Evolutionary conservation across 306 rosid genomes (phyloP).

Genomic region (Elaeagnus macrophylla): DNA sequence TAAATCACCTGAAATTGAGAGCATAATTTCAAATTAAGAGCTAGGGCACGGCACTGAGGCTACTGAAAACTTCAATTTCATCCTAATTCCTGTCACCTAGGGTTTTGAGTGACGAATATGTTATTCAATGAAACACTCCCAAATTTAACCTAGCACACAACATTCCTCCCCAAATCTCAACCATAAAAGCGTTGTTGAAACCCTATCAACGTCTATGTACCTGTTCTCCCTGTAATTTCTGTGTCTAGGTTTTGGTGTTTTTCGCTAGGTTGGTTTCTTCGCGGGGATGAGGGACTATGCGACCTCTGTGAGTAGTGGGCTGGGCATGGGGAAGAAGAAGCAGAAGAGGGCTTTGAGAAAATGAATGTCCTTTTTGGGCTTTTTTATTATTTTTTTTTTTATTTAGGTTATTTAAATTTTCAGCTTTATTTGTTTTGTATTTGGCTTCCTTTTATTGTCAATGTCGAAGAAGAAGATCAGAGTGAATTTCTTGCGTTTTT

Average conservation of each 20-base stretch:
- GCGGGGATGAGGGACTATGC: constrained; percentile 51
- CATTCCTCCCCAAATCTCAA: constrained; percentile 44
- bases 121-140: constrained; percentile 18
- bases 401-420: neutral
- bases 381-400: constrained; percentile 18
- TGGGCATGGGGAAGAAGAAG: constrained; percentile 70
- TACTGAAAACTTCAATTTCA: constrained; percentile 17
- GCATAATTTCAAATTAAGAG: constrained; percentile 31
- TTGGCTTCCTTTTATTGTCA: neutral
- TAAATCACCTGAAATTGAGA: constrained; percentile 52
- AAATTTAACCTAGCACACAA: constrained; percentile 48
- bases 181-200: constrained; percentile 35
- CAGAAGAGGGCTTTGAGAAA: constrained; percentile 50
- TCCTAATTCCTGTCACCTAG: constrained; percentile 55
- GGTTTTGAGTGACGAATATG: constrained; percentile 55
- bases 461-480: constrained; percentile 8
- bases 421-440: neutral
- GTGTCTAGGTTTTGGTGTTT: constrained; percentile 16
- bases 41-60: constrained; percentile 41
- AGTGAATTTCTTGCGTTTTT: neutral
- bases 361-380: constrained; percentile 75
- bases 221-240: constrained; percentile 19
- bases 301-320: constrained; percentile 93
- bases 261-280: constrained; percentile 28
- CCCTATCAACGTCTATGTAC: constrained; percentile 11